Evolutionary conservation across 805 yeast genomes (phyloP).

Genomic region (Cephaloascus fragrans): DNA sequence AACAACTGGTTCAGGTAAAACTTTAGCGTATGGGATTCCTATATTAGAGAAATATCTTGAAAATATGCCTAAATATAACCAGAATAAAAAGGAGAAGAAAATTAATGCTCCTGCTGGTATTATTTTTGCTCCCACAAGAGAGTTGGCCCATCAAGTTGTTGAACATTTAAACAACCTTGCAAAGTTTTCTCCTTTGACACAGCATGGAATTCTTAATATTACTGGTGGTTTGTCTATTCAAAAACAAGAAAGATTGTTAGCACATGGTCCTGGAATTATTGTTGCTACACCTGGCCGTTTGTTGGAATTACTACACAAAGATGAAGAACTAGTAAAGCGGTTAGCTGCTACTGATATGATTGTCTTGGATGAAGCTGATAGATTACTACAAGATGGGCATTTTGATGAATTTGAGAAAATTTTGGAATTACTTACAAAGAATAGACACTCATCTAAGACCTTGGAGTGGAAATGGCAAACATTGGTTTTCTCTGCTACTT

Average conservation of each 20-base stretch:
- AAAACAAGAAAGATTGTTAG: conserved; percentile 77
- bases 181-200: conserved; percentile 39
- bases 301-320: conserved; percentile 67
- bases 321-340: conserved; percentile 29
- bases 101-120: conserved; percentile 54
- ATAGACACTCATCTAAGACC: conserved; percentile 29
- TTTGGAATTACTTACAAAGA: conserved; percentile 49
- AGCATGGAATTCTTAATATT: conserved; percentile 56
- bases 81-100: conserved; percentile 10
- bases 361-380: conserved; percentile 93
- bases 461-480: conserved; percentile 58
- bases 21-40: conserved; percentile 92
- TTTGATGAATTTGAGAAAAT: conserved; percentile 86
- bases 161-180: conserved; percentile 59
- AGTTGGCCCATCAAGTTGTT: conserved; percentile 87
- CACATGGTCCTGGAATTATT: conserved; percentile 65
- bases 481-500: conserved; percentile 91
- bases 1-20: conserved; percentile 96
- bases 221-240: conserved; percentile 96
- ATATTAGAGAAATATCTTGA: conserved; percentile 57
- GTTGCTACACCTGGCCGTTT: conserved; percentile 96
- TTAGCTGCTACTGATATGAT: conserved; percentile 37
- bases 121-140: conserved; percentile 92
- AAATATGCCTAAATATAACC: conserved; percentile 9
- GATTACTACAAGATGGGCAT: conserved; percentile 91